Percentiles rank a stretch among this genome's conserved stretches.
phyloP scores from a whole-genome alignment of 805 yeast genomes.

The Saccharomycopsis lassenensis region DNA sequence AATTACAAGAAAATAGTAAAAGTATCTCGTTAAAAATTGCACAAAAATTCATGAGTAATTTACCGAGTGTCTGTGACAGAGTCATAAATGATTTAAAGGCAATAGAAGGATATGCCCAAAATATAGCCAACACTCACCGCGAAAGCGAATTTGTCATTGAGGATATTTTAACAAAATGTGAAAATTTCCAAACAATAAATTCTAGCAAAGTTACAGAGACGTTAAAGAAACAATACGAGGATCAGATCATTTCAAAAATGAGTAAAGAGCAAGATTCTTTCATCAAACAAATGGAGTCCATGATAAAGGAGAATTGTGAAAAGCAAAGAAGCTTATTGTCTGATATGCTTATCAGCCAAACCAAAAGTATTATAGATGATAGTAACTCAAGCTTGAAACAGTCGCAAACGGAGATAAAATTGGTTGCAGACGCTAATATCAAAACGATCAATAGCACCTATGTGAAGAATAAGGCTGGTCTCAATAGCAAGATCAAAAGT shows the following conservation, averaged over 20 bases:
- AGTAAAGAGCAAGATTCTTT: neutral
- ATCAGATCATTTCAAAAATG: neutral
- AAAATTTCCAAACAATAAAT: neutral
- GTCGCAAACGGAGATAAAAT: too few species aligned
- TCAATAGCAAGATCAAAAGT: too few species aligned
- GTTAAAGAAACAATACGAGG: neutral
- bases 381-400: too few species aligned
- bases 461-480: too few species aligned
- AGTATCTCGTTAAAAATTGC: constrained; percentile 16
- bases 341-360: too few species aligned
- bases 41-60: constrained; percentile 6
- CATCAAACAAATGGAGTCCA: neutral
- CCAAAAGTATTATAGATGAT: too few species aligned
- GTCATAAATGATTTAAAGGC: constrained; percentile 5
- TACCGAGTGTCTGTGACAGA: constrained; percentile 4
- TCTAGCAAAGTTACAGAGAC: neutral
- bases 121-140: too few species aligned
- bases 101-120: neutral
- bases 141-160: constrained; percentile 3
- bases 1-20: constrained; percentile 14
- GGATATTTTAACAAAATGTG: neutral
- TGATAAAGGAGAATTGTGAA: neutral
- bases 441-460: too few species aligned
- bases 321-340: constrained; percentile 1
- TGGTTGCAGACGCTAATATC: too few species aligned